A percentile compares a stretch with the other conserved stretches of the same genome.
Conservation (phyloP, 202 grass and related monocot species). For the Brachypodium distachyon region DNA sequence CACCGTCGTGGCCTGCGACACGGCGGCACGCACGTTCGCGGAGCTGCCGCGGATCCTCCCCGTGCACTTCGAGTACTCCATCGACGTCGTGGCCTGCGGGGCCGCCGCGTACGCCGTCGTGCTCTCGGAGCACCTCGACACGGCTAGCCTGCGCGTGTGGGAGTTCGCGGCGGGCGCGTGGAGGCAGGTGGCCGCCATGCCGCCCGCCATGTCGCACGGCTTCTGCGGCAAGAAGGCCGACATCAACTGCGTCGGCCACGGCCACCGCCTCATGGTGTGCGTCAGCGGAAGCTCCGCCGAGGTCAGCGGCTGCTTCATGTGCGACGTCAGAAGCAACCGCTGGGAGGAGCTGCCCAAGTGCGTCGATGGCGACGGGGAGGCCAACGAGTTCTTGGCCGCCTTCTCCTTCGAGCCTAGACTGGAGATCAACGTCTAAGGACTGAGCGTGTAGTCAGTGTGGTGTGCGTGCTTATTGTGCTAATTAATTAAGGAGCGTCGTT, state of each 20-base stretch:
- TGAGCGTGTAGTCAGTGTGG: not conserved
- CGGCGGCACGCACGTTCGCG: conserved; percentile 22
- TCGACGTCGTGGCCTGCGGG: conserved; percentile 67
- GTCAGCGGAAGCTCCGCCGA: conserved; percentile 52
- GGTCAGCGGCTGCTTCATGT: conserved; percentile 66
- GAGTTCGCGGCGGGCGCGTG: conserved; percentile 39
- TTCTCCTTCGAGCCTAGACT: conserved; percentile 95
- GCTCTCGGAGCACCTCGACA: conserved; percentile 69
- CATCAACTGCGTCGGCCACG: conserved; percentile 71
- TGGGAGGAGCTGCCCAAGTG: conserved; percentile 74
- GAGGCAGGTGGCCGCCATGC: conserved; percentile 75
- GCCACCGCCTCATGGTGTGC: conserved; percentile 57
- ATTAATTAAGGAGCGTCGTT: conserved; percentile 1
- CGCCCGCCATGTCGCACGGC: conserved; percentile 67
- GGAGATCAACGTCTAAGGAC: conserved; percentile 50
- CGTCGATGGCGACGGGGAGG: conserved; percentile 31
- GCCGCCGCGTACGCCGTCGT: conserved; percentile 59
- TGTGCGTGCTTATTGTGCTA: not conserved
- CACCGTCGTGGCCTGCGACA: conserved; percentile 69
- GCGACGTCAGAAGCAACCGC: conserved; percentile 37
- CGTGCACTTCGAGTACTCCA: conserved; percentile 68
- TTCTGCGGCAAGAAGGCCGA: conserved; percentile 63
- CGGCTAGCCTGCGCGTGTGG: conserved; percentile 75
- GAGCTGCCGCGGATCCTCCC: conserved; percentile 79
- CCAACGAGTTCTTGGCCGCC: conserved; percentile 67